Percentiles rank a stretch among this genome's conserved stretches.
phyloP scores from a whole-genome alignment of 1,284 basidiomycete genomes.

The Golubevia sp. region DNA sequence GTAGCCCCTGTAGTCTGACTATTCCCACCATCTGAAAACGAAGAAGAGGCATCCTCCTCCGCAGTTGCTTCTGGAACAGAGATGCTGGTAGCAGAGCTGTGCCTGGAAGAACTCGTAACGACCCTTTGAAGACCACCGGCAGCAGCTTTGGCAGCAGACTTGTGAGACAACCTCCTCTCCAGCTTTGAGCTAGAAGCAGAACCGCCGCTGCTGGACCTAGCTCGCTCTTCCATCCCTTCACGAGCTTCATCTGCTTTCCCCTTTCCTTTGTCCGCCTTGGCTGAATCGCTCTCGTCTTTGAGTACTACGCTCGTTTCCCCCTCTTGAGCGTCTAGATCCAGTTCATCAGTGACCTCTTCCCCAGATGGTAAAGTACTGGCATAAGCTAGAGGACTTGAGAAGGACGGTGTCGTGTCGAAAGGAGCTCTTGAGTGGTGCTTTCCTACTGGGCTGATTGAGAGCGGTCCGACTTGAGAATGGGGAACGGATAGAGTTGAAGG shows the following conservation, averaged over 20 bases:
- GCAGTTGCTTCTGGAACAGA: background rate
- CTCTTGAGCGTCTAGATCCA: slow-evolving; percentile 6
- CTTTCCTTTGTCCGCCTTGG: background rate
- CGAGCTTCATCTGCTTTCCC: background rate
- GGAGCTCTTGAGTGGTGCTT: slow-evolving; percentile 3
- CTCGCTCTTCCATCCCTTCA: background rate
- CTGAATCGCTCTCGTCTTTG: background rate
- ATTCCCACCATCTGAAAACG: background rate
- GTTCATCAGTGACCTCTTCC: slow-evolving; percentile 23
- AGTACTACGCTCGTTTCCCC: background rate
- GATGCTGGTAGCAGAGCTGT: background rate
- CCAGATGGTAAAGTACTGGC: slow-evolving; percentile 32
- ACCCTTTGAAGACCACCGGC: background rate
- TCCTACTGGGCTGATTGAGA: slow-evolving; percentile 4
- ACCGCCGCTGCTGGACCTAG: background rate
- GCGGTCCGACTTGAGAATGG: background rate
- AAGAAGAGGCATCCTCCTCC: background rate
- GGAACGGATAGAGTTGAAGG: background rate
- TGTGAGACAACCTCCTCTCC: background rate
- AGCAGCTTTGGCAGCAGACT: background rate
- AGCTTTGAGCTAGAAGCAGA: background rate
- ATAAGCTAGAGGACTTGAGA: slow-evolving; percentile 54
- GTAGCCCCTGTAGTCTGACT: background rate
- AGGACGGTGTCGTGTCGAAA: slow-evolving; percentile 40
- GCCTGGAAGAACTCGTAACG: background rate